These are phyloP conservation scores for Didymella glomerata DNA, from an alignment of 2,329 filamentous ascomycete genomes.

Conservation along the genomic window DNA sequence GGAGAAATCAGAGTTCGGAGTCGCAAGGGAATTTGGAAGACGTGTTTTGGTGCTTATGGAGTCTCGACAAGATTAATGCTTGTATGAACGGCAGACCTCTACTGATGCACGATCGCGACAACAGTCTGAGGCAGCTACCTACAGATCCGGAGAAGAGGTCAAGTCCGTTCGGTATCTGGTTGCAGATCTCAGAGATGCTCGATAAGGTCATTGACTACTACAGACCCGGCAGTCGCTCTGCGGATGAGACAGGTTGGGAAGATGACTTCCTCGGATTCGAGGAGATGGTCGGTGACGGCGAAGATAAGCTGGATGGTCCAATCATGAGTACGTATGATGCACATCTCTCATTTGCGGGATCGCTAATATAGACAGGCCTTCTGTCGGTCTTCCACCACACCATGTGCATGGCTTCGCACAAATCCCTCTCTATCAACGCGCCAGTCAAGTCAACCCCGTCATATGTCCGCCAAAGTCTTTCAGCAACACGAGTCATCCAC, in stretches of 20 bases:
- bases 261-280: conserved; percentile 57
- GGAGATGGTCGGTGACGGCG: conserved; percentile 53
- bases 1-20: conserved; percentile 51
- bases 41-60: conserved; percentile 61
- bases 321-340: conserved; percentile 44
- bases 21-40: conserved; percentile 54
- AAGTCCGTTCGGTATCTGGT: conserved; percentile 59
- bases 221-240: conserved; percentile 51
- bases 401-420: conserved; percentile 65
- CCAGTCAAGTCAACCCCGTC: conserved; percentile 60
- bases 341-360: background rate
- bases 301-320: conserved; percentile 50
- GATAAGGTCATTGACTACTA: conserved; percentile 60
- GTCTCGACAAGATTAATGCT: conserved; percentile 58
- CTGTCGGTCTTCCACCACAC: conserved; percentile 66
- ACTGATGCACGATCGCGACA: conserved; percentile 59
- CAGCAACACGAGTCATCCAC: conserved; percentile 64
- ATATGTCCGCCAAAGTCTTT: conserved; percentile 63
- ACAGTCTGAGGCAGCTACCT: conserved; percentile 54
- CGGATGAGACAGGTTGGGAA: conserved; percentile 58
- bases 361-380: conserved; percentile 51
- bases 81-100: conserved; percentile 58
- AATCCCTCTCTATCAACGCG: conserved; percentile 55
- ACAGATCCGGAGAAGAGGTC: conserved; percentile 54
- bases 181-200: conserved; percentile 56